These are phyloP conservation scores for Solanum habrochaites DNA, from an alignment of 257 asterid genomes.

Conservation along the genomic window DNA sequence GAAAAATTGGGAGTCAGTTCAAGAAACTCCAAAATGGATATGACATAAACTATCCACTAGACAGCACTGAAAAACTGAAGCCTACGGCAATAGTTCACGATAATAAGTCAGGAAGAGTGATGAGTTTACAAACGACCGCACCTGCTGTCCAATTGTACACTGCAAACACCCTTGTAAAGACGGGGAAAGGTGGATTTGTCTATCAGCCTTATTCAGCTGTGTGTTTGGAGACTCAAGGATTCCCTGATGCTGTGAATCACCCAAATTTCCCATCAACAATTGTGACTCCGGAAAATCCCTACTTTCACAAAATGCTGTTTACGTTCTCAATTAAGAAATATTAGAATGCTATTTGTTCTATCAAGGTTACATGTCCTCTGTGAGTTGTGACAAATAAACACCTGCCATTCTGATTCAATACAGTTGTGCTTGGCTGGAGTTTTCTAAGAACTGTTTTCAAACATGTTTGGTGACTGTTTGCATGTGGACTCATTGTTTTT, in stretches of 20 bases:
- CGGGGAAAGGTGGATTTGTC: constrained; percentile 7
- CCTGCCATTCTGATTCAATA: background rate
- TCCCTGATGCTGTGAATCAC: constrained; percentile 77
- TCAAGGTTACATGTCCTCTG: background rate
- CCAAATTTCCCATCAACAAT: constrained; percentile 54
- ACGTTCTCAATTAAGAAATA: background rate
- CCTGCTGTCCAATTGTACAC: constrained; percentile 9
- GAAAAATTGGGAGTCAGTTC: constrained; percentile 33
- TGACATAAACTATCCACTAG: constrained; percentile 65
- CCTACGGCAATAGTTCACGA: constrained; percentile 35
- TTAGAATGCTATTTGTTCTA: background rate
- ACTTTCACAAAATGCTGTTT: background rate
- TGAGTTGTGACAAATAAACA: background rate
- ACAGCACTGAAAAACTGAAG: constrained; percentile 22
- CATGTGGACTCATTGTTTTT: background rate
- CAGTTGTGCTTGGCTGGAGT: background rate
- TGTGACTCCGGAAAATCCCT: background rate
- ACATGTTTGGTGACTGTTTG: background rate
- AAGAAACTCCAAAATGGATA: constrained; percentile 36
- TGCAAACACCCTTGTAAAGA: background rate
- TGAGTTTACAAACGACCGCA: constrained; percentile 40
- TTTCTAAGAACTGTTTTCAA: background rate
- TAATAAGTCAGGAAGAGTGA: constrained; percentile 45
- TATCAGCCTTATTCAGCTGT: background rate
- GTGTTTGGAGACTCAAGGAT: constrained; percentile 70